These are phyloP conservation scores for Mycena haematopus DNA, from an alignment of 768 basidiomycete species.

Conservation along the genomic window DNA sequence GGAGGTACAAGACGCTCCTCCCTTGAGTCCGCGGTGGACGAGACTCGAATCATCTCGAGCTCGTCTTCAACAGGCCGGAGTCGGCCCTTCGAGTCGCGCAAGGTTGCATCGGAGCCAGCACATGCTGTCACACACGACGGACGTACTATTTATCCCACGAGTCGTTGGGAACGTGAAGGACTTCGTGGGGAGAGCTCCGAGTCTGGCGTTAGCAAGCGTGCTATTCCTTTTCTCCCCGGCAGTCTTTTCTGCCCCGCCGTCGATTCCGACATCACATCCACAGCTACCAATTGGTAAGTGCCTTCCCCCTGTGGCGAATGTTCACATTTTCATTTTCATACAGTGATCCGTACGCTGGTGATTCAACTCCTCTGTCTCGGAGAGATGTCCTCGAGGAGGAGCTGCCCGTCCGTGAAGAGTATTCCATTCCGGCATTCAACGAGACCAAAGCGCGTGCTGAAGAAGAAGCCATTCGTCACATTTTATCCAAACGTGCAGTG, in stretches of 20 bases:
- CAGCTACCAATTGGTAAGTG: background rate
- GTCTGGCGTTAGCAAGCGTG: background rate
- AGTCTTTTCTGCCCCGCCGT: background rate
- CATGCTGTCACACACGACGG: background rate
- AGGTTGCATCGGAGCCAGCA: background rate
- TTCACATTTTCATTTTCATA: background rate
- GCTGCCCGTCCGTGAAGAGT: too few relatives aligned
- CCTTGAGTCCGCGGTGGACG: background rate
- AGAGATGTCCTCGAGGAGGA: background rate
- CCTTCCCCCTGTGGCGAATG: background rate
- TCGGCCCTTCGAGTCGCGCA: background rate
- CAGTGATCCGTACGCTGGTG: slow-evolving; percentile 3
- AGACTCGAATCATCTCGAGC: background rate
- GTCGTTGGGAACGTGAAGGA: background rate
- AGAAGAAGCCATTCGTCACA: background rate
- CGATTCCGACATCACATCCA: slow-evolving; percentile 2
- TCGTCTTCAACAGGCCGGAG: background rate
- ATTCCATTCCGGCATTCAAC: too few relatives aligned
- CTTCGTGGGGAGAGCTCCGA: background rate
- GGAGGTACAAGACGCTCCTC: background rate
- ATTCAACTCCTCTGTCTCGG: background rate
- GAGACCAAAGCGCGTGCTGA: background rate
- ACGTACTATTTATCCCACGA: background rate
- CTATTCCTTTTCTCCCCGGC: background rate
- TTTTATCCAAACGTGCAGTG: background rate